A percentile compares a stretch with the other conserved stretches of the same genome.
Conservation (phyloP, 176 grass and related monocot species). For the Cocos nucifera region DNA sequence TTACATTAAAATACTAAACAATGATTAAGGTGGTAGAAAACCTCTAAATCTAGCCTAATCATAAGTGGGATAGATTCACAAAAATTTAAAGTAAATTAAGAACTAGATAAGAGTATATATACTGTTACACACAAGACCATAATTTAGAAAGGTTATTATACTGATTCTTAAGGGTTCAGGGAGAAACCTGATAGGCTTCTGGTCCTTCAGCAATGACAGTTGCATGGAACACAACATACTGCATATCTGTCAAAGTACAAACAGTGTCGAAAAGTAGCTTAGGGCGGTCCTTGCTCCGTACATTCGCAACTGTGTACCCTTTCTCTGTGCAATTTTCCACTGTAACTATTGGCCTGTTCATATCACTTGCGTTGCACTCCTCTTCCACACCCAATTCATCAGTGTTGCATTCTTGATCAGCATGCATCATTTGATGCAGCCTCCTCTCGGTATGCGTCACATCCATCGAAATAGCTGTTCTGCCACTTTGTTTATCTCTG, state of each 20-base stretch:
- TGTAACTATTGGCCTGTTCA: constrained; percentile 17
- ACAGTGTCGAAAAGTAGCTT: constrained; percentile 91
- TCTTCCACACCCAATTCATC: not conserved
- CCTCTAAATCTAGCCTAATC: too few species aligned
- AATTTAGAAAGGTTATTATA: too few species aligned
- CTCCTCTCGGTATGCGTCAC: constrained; percentile 46
- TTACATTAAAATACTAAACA: too few species aligned
- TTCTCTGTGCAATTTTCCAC: constrained; percentile 70
- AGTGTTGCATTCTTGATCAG: constrained; percentile 14
- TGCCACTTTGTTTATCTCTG: constrained; percentile 26
- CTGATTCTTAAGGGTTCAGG: not conserved
- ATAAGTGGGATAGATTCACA: too few species aligned
- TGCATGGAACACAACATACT: constrained; percentile 83
- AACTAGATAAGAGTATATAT: too few species aligned
- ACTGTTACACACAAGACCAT: too few species aligned
- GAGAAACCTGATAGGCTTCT: constrained; percentile 57
- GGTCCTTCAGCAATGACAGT: constrained; percentile 67
- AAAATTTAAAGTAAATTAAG: too few species aligned
- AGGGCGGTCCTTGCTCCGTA: constrained; percentile 54
- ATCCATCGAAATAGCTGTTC: constrained; percentile 23
- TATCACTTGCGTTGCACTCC: too few species aligned
- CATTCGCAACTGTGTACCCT: constrained; percentile 70
- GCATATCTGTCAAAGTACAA: constrained; percentile 85
- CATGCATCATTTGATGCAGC: constrained; percentile 83
- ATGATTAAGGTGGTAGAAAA: too few species aligned